Evolutionary conservation across 2,329 filamentous ascomycete species (phyloP), one percentile per base, ranked within the genome.

Genomic region (Escovopsis sp.): DNA sequence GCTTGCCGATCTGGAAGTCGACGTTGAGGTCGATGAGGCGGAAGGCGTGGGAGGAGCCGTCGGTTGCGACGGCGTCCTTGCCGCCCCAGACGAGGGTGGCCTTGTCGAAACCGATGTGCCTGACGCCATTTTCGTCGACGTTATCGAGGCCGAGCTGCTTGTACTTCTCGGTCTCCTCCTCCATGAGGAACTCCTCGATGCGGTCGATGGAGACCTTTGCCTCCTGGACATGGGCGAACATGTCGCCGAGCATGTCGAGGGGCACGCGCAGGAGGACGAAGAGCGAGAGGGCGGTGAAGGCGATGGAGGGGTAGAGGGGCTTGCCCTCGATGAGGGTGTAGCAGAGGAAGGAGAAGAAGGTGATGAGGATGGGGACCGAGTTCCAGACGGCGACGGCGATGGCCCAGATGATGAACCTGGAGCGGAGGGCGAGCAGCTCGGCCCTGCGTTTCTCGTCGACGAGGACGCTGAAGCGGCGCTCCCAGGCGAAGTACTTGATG

Each of bases 401-500:
- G 11, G 89, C 85, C 89, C 89, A 98, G 34, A 96, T 69, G 49
- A 94, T 77, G 63, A 94, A 98, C 46, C 89, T 77, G 34, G 75
- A 75, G 44, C 87, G 80, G 43, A 98, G 63, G 30, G 85, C 77
- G 52, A 74, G 78, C 41, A 98, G 70, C 60, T 98, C 91, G 3
- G 69, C 69, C 36, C 71, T 70, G 48, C 91, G 79, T 65, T 94
- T 95, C 59, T 95, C 89, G 47, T 93, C 83, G 32, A 98, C 86
- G 43, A 85, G 78, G 19, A 77, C 75, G 44, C 84, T 77, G 58
- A 95, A 98, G 3, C 89, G 82, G 53, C 87, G 79, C 60, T 98
- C 91, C 91, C 91, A 98, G 0, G 91, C 89, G 59, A 98, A 98
- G 62, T 91, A 98, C 59, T 98, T 98, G 74, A 98, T 96, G 59